Evolutionary conservation across 1,284 basidiomycete genomes (phyloP).

Genomic region (Spongiforma sp.): DNA sequence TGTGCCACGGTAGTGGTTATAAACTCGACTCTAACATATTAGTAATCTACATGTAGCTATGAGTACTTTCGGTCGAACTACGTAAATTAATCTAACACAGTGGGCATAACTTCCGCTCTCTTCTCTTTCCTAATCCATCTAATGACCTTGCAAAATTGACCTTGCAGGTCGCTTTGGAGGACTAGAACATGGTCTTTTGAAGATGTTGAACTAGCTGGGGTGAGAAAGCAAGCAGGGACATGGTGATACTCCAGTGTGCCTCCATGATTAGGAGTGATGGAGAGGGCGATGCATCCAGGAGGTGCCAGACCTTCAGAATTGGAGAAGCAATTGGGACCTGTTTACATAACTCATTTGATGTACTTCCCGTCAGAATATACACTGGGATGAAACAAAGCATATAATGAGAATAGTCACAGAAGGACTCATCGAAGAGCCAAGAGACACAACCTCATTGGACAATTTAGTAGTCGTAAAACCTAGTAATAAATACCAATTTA

Average conservation of each 20-base stretch:
- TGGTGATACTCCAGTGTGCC: neutral
- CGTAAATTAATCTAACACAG: too few relatives aligned
- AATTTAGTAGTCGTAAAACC: neutral
- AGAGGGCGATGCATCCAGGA: neutral
- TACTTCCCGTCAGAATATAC: neutral
- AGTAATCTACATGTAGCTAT: too few relatives aligned
- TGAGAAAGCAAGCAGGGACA: neutral
- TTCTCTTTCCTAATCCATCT: neutral
- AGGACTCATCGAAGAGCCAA: neutral
- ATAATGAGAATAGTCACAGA: neutral
- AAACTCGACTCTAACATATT: too few relatives aligned
- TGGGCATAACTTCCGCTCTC: too few relatives aligned
- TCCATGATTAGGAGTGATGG: neutral
- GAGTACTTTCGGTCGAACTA: neutral
- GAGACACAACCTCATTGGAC: too few relatives aligned
- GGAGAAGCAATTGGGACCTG: neutral
- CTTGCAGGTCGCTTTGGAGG: neutral
- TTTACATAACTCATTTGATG: neutral
- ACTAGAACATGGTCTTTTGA: neutral
- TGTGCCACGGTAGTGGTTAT: too few relatives aligned
- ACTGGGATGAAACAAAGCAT: neutral
- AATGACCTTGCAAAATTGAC: neutral
- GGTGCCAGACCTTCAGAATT: neutral
- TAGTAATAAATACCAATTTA: neutral
- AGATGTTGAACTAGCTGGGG: neutral